phyloP scores from a whole-genome alignment of 169 alveolate species.

The Eimeria zaria region DNA sequence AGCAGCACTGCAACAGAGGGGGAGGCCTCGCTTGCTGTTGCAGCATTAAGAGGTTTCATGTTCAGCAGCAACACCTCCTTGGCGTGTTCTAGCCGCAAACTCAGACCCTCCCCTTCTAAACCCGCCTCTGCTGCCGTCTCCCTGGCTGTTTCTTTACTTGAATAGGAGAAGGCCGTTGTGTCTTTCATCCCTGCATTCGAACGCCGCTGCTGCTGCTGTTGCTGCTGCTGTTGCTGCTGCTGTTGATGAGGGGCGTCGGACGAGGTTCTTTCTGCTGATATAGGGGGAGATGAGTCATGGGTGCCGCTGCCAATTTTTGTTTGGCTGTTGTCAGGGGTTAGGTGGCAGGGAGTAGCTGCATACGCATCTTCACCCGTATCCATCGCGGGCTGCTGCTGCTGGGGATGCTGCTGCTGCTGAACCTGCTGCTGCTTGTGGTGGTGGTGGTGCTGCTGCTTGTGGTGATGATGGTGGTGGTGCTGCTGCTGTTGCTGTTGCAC shows the following conservation, averaged over 20 bases:
- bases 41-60: background rate
- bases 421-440: constrained; percentile 20
- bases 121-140: background rate
- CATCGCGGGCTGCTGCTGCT: constrained; percentile 37
- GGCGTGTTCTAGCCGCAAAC: constrained; percentile 53
- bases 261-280: background rate
- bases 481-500: constrained; percentile 10
- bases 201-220: background rate
- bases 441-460: constrained; percentile 3
- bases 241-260: background rate
- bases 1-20: constrained; percentile 56
- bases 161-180: no score
- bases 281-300: background rate
- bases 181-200: background rate
- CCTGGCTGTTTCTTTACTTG: background rate
- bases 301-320: background rate
- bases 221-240: constrained; percentile 12
- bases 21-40: constrained; percentile 6
- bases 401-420: no score
- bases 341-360: constrained; percentile 10
- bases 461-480: constrained; percentile 3
- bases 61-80: constrained; percentile 35
- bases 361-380: constrained; percentile 7
- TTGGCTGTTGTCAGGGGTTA: background rate
- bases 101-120: constrained; percentile 55